Evolutionary conservation across 2,329 filamentous ascomycete genomes (phyloP), one percentile per base, ranked within the genome.

Genomic region (Ascosphaera apis): DNA sequence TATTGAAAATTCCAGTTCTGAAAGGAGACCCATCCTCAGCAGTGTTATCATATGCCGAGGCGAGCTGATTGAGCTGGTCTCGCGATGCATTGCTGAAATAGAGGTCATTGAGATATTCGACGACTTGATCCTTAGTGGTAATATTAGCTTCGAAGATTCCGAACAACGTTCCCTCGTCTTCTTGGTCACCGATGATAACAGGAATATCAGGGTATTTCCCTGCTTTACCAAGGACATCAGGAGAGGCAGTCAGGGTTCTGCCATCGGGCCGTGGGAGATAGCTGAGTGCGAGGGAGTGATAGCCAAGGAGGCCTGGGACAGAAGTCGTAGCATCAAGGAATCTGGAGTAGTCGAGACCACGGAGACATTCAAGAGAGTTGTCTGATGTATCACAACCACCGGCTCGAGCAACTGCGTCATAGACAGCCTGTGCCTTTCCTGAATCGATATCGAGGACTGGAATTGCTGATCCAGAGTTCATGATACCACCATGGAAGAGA

Each of bases 141-240:
- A 84, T 56, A 49, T 83, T 80, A 21, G 53, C 48, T 43, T 79
- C 75, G 50, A 75, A 73, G 23, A 84, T 59, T 3, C 72, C 61
- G 48, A 84, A 82, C 2, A 84, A 53, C 0, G 78, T 82, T 13
- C 78, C 77, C 52, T 86, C 78, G 47, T 86, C 79, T 57, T 84
- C 77, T 52, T 82, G 76, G 47, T 81, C 67, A 31, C 79, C 77
- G 28, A 77, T 65, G 38, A 76, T 74, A 48, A 74, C 64, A 2
- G 71, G 71, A 0, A 75, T 65, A 9, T 62, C 60, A 5, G 69
- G 63, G 42, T 69, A 73, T 41, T 62, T 61, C 11, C 72, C 69
- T 0, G 50, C 45, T 15, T 44, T 37, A 1, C 65, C 55, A 3
- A 79, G 56, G 0, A 63, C 37, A 0, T 84, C 76, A 0, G 76